Evolutionary conservation across 2,329 filamentous ascomycete species (phyloP).

Genomic region (Fusarium setosum): DNA sequence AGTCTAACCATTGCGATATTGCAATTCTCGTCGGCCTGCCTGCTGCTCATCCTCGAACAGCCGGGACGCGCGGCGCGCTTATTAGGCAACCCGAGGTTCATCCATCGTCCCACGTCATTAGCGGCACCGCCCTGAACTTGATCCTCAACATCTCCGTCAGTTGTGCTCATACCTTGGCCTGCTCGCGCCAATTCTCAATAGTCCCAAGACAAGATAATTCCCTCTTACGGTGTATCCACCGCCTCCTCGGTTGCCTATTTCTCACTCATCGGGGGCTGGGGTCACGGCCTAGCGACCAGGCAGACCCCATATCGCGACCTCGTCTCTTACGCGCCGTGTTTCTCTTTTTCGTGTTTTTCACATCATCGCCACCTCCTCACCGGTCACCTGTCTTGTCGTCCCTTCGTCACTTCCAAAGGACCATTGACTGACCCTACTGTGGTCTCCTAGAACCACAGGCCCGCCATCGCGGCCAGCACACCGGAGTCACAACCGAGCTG

Average conservation of each 20-base stretch:
- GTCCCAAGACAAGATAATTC: slow-evolving; percentile 6
- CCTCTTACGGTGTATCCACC: slow-evolving; percentile 1
- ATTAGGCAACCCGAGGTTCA: background rate
- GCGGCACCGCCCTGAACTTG: slow-evolving; percentile 7
- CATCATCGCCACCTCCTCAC: slow-evolving; percentile 23
- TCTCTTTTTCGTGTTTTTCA: slow-evolving; percentile 21
- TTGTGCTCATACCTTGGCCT: background rate
- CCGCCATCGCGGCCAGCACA: slow-evolving; percentile 20
- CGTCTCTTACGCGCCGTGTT: slow-evolving; percentile 31
- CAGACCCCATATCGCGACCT: slow-evolving; percentile 39
- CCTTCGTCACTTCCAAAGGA: slow-evolving; percentile 18
- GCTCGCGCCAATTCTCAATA: slow-evolving; percentile 5
- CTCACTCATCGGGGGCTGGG: slow-evolving; percentile 16
- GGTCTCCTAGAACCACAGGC: slow-evolving; percentile 24
- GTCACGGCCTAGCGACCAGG: slow-evolving; percentile 29
- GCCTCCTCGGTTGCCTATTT: slow-evolving; percentile 10
- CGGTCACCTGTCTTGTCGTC: slow-evolving; percentile 8
- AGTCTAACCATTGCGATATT: background rate
- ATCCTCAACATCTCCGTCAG: background rate
- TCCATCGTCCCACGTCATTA: slow-evolving; percentile 12
- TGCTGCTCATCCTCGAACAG: background rate
- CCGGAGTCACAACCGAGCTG: slow-evolving; percentile 30
- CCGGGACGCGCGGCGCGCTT: slow-evolving; percentile 1
- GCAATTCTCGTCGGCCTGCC: background rate
- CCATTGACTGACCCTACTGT: slow-evolving; percentile 16